A percentile compares a stretch with the other conserved stretches of the same genome.
Conservation (phyloP, 306 rosid species). For the Begonia fuchsioides region DNA sequence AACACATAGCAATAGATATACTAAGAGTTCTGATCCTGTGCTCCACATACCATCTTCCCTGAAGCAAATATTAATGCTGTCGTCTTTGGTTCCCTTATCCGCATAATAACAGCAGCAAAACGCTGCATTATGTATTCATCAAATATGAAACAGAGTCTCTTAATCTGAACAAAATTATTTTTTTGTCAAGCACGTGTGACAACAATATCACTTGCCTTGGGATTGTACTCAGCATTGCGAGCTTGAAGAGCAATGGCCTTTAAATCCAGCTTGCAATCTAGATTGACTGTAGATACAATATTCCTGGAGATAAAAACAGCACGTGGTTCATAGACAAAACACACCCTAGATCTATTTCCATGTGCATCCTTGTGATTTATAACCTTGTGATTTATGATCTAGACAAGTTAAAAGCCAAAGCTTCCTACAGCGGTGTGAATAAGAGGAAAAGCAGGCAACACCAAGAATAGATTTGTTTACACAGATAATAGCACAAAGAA, state of each 20-base stretch:
- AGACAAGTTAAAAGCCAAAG: too few relatives aligned
- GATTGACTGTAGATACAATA: slow-evolving; percentile 85
- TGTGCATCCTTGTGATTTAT: too few relatives aligned
- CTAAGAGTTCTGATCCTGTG: too few relatives aligned
- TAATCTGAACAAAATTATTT: background rate
- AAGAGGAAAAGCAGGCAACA: too few relatives aligned
- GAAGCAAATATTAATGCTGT: slow-evolving; percentile 92
- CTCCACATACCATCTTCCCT: slow-evolving; percentile 71
- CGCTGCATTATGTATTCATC: slow-evolving; percentile 31
- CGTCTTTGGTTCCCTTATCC: slow-evolving; percentile 96
- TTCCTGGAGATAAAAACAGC: slow-evolving; percentile 31
- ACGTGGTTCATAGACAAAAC: background rate
- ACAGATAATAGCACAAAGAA: too few relatives aligned
- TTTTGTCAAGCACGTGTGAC: background rate
- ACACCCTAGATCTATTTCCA: too few relatives aligned
- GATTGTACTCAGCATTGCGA: slow-evolving; percentile 95
- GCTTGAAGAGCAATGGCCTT: slow-evolving; percentile 85
- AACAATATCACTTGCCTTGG: slow-evolving; percentile 46
- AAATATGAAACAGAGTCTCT: background rate
- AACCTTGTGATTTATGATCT: too few relatives aligned
- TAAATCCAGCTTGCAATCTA: slow-evolving; percentile 90
- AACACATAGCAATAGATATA: too few relatives aligned
- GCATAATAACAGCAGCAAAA: slow-evolving; percentile 95
- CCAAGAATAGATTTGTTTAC: too few relatives aligned
- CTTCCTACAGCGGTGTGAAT: too few relatives aligned